A percentile compares a stretch with the other conserved stretches of the same genome.
These are phyloP conservation scores for Austroboletus eburneus DNA, from an alignment of 768 basidiomycete genomes.

Conservation along the genomic window DNA sequence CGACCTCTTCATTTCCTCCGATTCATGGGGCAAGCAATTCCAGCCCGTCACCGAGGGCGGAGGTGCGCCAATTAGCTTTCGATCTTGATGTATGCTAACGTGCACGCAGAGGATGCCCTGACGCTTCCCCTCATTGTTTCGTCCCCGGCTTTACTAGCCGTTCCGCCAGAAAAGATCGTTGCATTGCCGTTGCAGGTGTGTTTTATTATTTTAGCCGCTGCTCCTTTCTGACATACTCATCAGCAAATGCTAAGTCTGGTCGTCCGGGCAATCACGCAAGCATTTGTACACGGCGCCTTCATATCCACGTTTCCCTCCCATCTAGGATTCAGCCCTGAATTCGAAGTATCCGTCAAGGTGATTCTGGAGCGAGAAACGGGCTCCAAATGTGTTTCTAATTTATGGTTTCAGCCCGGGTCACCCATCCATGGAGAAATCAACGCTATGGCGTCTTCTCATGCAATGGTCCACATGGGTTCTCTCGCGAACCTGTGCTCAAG, in stretches of 20 bases:
- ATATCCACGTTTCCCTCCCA: slow-evolving; percentile 40
- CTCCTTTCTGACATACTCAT: background rate
- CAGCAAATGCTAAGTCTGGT: slow-evolving; percentile 30
- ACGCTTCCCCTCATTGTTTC: slow-evolving; percentile 47
- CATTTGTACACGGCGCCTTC: slow-evolving; percentile 57
- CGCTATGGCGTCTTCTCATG: slow-evolving; percentile 31
- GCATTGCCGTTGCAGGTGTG: slow-evolving; percentile 55
- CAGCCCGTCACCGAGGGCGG: slow-evolving; percentile 45
- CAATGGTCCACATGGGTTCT: slow-evolving; percentile 36
- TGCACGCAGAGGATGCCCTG: slow-evolving; percentile 40
- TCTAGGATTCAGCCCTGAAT: slow-evolving; percentile 21
- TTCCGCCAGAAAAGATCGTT: slow-evolving; percentile 51
- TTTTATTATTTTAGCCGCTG: slow-evolving; percentile 24
- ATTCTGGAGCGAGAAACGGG: background rate
- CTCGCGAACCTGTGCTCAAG: slow-evolving; percentile 39
- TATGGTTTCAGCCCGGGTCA: slow-evolving; percentile 26
- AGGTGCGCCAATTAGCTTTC: slow-evolving; percentile 24
- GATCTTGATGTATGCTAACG: slow-evolving; percentile 11
- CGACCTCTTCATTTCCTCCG: slow-evolving; percentile 47
- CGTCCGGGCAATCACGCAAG: slow-evolving; percentile 46
- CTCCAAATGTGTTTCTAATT: slow-evolving; percentile 1
- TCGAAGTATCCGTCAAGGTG: slow-evolving; percentile 18
- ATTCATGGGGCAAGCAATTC: slow-evolving; percentile 68
- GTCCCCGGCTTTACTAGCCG: slow-evolving; percentile 55
- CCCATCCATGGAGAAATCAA: slow-evolving; percentile 35